Evolutionary conservation across 192 early-diverging fungal genomes (phyloP).

Genomic region (Podila epigama): DNA sequence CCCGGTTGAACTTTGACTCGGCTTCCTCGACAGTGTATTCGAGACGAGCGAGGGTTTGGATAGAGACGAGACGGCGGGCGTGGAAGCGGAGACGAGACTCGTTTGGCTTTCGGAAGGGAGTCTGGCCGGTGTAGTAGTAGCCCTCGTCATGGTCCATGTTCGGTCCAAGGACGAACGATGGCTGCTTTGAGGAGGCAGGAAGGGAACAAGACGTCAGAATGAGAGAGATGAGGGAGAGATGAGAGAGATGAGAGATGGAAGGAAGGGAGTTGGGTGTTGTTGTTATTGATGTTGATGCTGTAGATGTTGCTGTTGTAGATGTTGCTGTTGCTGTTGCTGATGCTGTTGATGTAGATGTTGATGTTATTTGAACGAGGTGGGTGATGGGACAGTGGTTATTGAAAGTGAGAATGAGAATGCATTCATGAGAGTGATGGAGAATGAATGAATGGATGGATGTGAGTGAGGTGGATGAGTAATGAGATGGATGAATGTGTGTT

Average conservation of each 20-base stretch:
- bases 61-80: constrained; percentile 32
- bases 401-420: background rate
- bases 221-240: background rate
- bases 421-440: background rate
- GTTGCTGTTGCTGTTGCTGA: background rate
- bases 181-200: constrained; percentile 13
- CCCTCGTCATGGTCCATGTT: constrained; percentile 45
- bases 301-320: background rate
- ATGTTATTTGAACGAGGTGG: background rate
- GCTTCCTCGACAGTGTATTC: constrained; percentile 43
- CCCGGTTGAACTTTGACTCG: constrained; percentile 44
- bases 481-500: background rate
- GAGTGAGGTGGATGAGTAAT: background rate
- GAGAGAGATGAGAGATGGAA: background rate
- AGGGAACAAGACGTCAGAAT: background rate
- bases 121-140: constrained; percentile 49
- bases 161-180: constrained; percentile 31
- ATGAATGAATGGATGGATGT: background rate
- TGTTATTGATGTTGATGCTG: background rate
- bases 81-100: constrained; percentile 29
- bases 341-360: background rate
- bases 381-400: background rate
- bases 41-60: constrained; percentile 38
- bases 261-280: background rate
- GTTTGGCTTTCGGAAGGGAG: constrained; percentile 44